Base-by-base conservation (phyloP, 495 filamentous ascomycete genomes). In the Neurospora sp. region DNA sequence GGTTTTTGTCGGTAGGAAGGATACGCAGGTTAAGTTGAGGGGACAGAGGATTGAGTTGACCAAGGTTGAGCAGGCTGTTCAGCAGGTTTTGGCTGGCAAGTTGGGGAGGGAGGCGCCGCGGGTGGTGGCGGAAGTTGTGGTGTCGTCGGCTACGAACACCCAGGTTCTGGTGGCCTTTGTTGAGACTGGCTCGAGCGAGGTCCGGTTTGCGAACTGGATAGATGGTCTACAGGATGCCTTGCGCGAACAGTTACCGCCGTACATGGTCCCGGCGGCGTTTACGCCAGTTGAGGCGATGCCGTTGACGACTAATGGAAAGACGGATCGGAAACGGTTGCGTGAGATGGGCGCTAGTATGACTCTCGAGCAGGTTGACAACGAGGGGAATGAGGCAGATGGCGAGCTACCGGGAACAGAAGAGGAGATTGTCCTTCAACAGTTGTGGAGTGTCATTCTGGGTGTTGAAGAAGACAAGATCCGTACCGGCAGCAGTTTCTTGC, bases 231-330 rank as follows among this genome's bases (percentile, higher is more conserved):
- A 9, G 0, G 18, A 45, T n/a, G 42, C 42, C 8, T 45, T 45
- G 42, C 2, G 42, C 7, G 42, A 45, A 4, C 42, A 45, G n/a
- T 41, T 85, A 1, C 83, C 83, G 8, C 37, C 74, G 5, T 85
- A 87, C 75, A 90, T 91, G 88, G 81, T 90, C 53, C 89, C 89
- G 1, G 79, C 84, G 9, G 78, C 85, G 0, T 90, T 85, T 76
- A 83, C 90, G 37, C 85, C 87, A 0, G 72, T 90, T 1, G 78
- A 78, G 38, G 78, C 79, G 40, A 79, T 90, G 37, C 89, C 89
- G 0, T 75, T 85, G 35, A 79, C 84, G 1, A 82, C 81, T 0
- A 87, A 87, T 1, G 86, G 82, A 14, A 91, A 91, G 76, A 83
- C 86, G 8, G 88, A 91, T 73, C 85, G 89, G 6, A 84, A 84